Evolutionary conservation across 2,329 filamentous ascomycete genomes (phyloP), one percentile per base, ranked within the genome.

Genomic region (Aureobasidium lini): DNA sequence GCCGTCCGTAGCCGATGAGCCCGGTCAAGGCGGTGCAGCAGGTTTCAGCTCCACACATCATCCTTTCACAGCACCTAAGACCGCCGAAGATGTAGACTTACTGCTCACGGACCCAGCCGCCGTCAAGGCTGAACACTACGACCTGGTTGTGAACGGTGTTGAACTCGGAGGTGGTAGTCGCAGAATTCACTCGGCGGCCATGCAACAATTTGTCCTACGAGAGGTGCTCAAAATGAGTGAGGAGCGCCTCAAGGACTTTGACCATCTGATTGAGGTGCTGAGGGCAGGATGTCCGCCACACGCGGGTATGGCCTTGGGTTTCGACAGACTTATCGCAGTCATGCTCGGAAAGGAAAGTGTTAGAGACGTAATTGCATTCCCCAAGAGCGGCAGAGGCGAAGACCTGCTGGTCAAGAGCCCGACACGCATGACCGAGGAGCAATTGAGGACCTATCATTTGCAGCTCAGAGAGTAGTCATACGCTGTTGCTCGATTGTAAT

Each of bases 281-380:
- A 78, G 84, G 7, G 85, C 89, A 0, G 95, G 93, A 0, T 97
- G 94, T 75, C 94, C 94, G 11, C 95, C 94, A 0, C 94, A 99
- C 70, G 92, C 94, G 0, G 94, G 94, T 0, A 88, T 99, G 64
- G 94, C 94, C 0, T 77, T 99, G 15, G 94, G 94, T 0, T 96
- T 96, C 70, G 94, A 99, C 71, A 81, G 94, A 4, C 73, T 99
- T 50, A 80, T 94, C 40, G 87, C 93, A 0, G 77, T 96, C 0
- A 82, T 99, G 79, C 82, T 87, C 23, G 87, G 86, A 1, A 86
- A 82, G 34, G 80, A 87, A 10, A 91, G 87, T 1, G 87, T 99
- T 3, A 80, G 89, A 61, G 93, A 99, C 75, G 93, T 99, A 1
- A 96, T 99, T 72, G 92, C 92, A 0, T 99, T 99, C 69, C 95